Percentiles rank a stretch among this genome's conserved stretches.
Evolutionary conservation across 75 land plant species (phyloP).

Genomic region (Larix kaempferi): DNA sequence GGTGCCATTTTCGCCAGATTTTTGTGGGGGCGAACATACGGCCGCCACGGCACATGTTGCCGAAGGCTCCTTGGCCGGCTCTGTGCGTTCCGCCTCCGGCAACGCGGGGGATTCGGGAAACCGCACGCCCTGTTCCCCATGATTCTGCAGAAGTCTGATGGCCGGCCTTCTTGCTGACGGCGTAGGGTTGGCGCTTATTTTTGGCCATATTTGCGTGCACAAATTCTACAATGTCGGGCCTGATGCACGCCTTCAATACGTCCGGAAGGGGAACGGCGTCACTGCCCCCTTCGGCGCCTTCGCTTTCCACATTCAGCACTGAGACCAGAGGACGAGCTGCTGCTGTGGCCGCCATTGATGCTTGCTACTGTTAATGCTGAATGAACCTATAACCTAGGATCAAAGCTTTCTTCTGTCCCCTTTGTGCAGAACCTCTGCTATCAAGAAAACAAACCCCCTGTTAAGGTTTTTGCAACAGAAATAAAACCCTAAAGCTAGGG

Average conservation of each 20-base stretch:
- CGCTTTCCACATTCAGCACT: conserved; percentile 32
- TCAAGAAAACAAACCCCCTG: too few species aligned
- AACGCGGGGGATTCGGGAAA: conserved; percentile 58
- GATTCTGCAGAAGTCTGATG: conserved; percentile 78
- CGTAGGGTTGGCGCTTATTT: conserved; percentile 68
- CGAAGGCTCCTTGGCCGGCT: conserved; percentile 78
- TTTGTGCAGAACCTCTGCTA: too few species aligned
- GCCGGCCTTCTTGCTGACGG: conserved; percentile 58
- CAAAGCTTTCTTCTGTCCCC: too few species aligned
- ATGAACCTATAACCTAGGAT: too few species aligned
- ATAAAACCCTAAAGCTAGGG: too few species aligned
- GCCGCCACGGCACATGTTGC: conserved; percentile 76
- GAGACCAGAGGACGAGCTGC: conserved; percentile 58
- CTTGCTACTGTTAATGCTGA: too few species aligned
- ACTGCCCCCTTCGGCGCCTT: conserved; percentile 23
- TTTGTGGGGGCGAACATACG: conserved; percentile 76
- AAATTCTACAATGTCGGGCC: conserved; percentile 51
- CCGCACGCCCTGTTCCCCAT: conserved; percentile 71
- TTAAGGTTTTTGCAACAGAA: too few species aligned
- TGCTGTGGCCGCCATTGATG: conserved; percentile 13
- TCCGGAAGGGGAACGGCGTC: conserved; percentile 26
- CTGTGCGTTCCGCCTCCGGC: conserved; percentile 77
- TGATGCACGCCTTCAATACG: conserved; percentile 44
- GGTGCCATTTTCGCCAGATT: conserved; percentile 75
- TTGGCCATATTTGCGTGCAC: conserved; percentile 52